Conservation (phyloP, 306 rosid species). For the Fagus crenata region DNA sequence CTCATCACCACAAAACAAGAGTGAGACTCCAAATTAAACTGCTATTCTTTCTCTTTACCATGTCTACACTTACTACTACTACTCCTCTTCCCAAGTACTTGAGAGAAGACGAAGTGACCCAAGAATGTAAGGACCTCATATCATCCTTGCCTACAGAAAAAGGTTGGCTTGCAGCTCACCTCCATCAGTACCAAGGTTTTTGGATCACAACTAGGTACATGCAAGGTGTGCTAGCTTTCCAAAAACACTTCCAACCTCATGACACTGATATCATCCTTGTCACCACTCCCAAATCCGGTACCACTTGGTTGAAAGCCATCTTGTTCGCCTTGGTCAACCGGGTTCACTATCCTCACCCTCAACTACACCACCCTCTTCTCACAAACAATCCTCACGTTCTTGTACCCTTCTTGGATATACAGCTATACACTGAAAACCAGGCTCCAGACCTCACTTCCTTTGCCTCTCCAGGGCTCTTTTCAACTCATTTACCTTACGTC, state of each 20-base stretch:
- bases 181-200: constrained; percentile 43
- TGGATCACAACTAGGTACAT: constrained; percentile 33
- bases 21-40: not conserved
- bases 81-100: constrained; percentile 21
- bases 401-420: constrained; percentile 38
- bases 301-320: constrained; percentile 51
- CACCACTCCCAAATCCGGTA: constrained; percentile 43
- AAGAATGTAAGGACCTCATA: constrained; percentile 32
- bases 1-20: constrained; percentile 1
- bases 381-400: constrained; percentile 37
- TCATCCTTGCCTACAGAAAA: constrained; percentile 30
- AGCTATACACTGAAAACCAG: not conserved
- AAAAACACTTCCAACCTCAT: constrained; percentile 37
- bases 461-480: constrained; percentile 19
- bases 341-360: not conserved
- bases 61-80: not conserved
- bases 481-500: not conserved
- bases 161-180: constrained; percentile 27
- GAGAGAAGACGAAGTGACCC: constrained; percentile 23
- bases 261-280: constrained; percentile 39
- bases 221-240: constrained; percentile 32
- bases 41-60: not conserved
- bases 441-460: constrained; percentile 16
- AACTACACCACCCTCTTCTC: constrained; percentile 38
- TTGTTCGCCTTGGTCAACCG: constrained; percentile 34